phyloP scores from a whole-genome alignment of 2,329 filamentous ascomycete species.

The Graphiopsis chlorocephala region DNA sequence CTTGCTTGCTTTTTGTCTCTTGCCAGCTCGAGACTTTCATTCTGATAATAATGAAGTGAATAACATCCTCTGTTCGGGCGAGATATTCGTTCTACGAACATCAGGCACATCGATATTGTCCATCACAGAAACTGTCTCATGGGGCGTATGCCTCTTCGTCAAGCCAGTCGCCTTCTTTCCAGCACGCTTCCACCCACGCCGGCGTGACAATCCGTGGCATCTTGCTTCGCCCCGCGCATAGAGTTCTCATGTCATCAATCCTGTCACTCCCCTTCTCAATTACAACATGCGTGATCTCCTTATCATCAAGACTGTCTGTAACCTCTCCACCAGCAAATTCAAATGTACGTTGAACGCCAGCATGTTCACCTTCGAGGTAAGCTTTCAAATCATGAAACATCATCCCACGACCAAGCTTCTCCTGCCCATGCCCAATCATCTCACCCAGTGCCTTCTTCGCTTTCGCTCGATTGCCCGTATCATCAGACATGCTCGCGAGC shows the following conservation, averaged over 20 bases:
- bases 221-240: conserved; percentile 28
- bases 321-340: conserved; percentile 68
- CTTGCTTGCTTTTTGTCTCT: neutral
- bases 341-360: conserved; percentile 24
- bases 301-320: conserved; percentile 50
- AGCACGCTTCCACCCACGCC: conserved; percentile 76
- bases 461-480: conserved; percentile 55
- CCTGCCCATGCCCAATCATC: conserved; percentile 30
- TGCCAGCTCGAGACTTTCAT: neutral
- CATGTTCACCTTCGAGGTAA: conserved; percentile 43
- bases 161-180: conserved; percentile 72
- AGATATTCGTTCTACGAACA: neutral
- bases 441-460: conserved; percentile 56
- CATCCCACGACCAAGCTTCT: conserved; percentile 43
- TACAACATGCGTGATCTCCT: conserved; percentile 69
- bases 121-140: neutral
- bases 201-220: conserved; percentile 68
- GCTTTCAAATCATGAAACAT: conserved; percentile 51
- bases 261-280: conserved; percentile 49
- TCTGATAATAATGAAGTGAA: neutral
- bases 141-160: conserved; percentile 64
- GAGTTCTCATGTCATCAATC: conserved; percentile 26
- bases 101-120: no score
- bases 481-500: conserved; percentile 45
- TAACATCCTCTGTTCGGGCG: neutral